phyloP scores from a whole-genome alignment of 2,329 filamentous ascomycete species.

The Xylaria sp. region DNA sequence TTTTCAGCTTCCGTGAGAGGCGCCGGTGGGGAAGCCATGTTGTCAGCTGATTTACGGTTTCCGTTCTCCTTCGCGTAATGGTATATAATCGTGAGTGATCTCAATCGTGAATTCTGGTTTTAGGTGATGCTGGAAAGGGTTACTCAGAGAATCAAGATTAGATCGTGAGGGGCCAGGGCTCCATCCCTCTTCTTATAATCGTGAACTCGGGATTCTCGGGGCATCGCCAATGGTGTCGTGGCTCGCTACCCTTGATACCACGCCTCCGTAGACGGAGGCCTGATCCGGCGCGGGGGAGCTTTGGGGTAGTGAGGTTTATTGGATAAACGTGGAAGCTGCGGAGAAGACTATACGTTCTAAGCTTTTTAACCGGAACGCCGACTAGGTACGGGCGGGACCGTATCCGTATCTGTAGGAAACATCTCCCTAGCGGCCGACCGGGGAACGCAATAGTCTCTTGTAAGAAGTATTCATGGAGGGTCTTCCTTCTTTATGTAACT shows the following conservation, averaged over 20 bases:
- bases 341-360: constrained; percentile 32
- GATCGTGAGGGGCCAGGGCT: neutral
- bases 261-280: constrained; percentile 20
- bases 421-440: neutral
- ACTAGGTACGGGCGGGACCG: neutral
- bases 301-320: constrained; percentile 33
- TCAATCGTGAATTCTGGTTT: neutral
- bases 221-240: constrained; percentile 10
- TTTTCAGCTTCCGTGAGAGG: constrained; percentile 49
- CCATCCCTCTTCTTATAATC: neutral
- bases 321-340: constrained; percentile 40
- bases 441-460: neutral
- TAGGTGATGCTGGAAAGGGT: neutral
- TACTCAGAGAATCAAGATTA: neutral
- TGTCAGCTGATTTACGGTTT: neutral
- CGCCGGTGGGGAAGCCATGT: constrained; percentile 46
- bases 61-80: neutral
- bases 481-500: neutral
- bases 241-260: constrained; percentile 8
- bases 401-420: constrained; percentile 2
- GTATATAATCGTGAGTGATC: constrained; percentile 1
- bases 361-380: neutral
- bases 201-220: neutral
- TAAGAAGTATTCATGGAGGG: neutral
- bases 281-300: constrained; percentile 32